These are phyloP conservation scores for Gloeopeniophorella convolvens DNA, from an alignment of 768 basidiomycete genomes.

Conservation along the genomic window DNA sequence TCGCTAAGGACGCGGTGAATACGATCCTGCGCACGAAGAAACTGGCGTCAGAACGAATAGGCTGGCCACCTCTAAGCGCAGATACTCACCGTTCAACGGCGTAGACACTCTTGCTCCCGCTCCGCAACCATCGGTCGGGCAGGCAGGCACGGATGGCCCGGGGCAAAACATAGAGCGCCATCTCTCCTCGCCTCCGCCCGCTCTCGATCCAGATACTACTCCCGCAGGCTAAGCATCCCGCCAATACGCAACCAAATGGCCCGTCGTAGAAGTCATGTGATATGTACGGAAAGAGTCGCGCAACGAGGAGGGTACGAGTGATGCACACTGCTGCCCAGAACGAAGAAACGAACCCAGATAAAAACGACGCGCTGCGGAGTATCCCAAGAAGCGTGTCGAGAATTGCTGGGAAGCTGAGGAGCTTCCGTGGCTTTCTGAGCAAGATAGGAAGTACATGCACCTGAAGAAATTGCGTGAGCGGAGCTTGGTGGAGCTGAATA, in stretches of 20 bases:
- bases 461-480: constrained; percentile 31
- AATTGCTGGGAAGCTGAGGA: constrained; percentile 40
- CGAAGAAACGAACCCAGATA: constrained; percentile 63
- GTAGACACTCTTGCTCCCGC: constrained; percentile 34
- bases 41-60: constrained; percentile 1
- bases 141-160: constrained; percentile 58
- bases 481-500: neutral
- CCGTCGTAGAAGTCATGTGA: constrained; percentile 81
- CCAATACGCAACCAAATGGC: constrained; percentile 59
- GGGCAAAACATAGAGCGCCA: constrained; percentile 74
- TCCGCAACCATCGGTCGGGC: constrained; percentile 47
- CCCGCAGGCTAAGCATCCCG: constrained; percentile 64
- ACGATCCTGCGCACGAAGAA: constrained; percentile 36
- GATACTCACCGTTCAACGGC: constrained; percentile 49
- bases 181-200: constrained; percentile 64
- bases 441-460: constrained; percentile 65
- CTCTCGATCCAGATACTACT: constrained; percentile 76
- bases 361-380: constrained; percentile 62
- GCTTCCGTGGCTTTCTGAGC: constrained; percentile 47
- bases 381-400: constrained; percentile 41
- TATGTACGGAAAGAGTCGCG: constrained; percentile 55
- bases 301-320: constrained; percentile 58
- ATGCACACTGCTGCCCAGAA: constrained; percentile 69
- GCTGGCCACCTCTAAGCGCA: neutral
- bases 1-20: constrained; percentile 59